phyloP scores from a whole-genome alignment of 2,329 filamentous ascomycete species.

The Ploettnerulaceae sp. region DNA sequence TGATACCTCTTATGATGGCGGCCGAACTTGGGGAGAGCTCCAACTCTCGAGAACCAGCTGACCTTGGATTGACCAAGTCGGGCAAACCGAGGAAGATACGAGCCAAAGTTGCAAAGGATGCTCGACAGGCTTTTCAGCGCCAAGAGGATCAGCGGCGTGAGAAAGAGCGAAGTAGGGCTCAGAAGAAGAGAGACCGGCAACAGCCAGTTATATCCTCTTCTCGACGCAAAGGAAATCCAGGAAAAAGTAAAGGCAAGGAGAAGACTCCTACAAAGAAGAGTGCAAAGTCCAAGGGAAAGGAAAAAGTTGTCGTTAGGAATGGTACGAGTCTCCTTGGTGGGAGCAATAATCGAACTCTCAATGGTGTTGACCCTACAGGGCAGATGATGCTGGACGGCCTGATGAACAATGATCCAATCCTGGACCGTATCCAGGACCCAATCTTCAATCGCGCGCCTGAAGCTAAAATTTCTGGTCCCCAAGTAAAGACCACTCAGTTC shows the following conservation, averaged over 20 bases:
- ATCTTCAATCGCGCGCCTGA: slow-evolving; percentile 20
- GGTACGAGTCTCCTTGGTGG: slow-evolving; percentile 8
- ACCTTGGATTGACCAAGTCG: slow-evolving; percentile 12
- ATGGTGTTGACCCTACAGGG: slow-evolving; percentile 18
- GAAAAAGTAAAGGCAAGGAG: slow-evolving; percentile 9
- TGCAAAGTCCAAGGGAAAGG: not conserved
- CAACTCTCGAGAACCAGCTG: not conserved
- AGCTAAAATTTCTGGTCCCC: slow-evolving; percentile 16
- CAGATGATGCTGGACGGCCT: slow-evolving; percentile 24
- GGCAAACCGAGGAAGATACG: slow-evolving; percentile 20
- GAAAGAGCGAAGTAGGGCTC: slow-evolving; percentile 21
- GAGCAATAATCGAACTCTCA: not conserved
- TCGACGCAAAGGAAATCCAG: slow-evolving; percentile 8
- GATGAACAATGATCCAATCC: slow-evolving; percentile 21
- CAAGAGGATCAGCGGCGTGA: slow-evolving; percentile 14
- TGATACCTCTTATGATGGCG: slow-evolving; percentile 13
- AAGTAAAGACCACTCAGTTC: slow-evolving; percentile 26
- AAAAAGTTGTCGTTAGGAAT: slow-evolving; percentile 4
- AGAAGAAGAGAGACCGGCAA: slow-evolving; percentile 18
- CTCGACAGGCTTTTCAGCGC: slow-evolving; percentile 13
- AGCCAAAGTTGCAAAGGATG: slow-evolving; percentile 22
- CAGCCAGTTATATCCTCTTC: not conserved
- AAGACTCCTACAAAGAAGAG: slow-evolving; percentile 1
- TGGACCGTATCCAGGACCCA: slow-evolving; percentile 23
- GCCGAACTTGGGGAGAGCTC: slow-evolving; percentile 12